phyloP scores from a whole-genome alignment of 495 filamentous ascomycete genomes.

The Neurospora sp. region DNA sequence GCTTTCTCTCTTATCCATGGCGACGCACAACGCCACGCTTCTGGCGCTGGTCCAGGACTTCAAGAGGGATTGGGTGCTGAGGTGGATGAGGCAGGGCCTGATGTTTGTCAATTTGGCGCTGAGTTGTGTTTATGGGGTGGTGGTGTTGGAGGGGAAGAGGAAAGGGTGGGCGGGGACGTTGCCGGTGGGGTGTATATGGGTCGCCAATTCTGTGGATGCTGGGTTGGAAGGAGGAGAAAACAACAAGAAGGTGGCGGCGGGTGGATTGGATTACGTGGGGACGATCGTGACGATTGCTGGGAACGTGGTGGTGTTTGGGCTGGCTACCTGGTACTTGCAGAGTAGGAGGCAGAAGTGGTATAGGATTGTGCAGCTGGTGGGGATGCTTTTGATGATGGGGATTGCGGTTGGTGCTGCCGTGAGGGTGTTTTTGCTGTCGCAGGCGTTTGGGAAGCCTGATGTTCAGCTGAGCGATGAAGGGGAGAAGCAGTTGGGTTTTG shows the following conservation, averaged over 20 bases:
- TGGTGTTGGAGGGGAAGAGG: conserved; percentile 36
- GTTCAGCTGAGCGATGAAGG: conserved; percentile 33
- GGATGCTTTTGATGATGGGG: conserved; percentile 36
- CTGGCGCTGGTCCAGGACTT: conserved; percentile 49
- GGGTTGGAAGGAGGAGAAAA: neutral
- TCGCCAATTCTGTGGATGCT: neutral
- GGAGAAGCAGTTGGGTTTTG: conserved; percentile 49
- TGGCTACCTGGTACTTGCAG: conserved; percentile 48
- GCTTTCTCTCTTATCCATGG: conserved; percentile 46
- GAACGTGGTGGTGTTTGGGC: conserved; percentile 38
- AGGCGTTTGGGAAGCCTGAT: conserved; percentile 39
- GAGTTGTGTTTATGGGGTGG: conserved; percentile 37
- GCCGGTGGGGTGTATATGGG: conserved; percentile 46
- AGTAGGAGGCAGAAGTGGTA: conserved; percentile 33
- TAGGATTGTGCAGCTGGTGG: conserved; percentile 34
- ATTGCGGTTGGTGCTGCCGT: conserved; percentile 40
- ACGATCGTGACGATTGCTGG: conserved; percentile 44
- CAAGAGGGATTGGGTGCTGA: conserved; percentile 49
- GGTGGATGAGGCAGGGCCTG: conserved; percentile 48
- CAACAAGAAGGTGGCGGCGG: conserved; percentile 18
- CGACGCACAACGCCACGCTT: conserved; percentile 46
- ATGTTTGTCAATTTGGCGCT: conserved; percentile 50
- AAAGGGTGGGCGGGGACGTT: conserved; percentile 36
- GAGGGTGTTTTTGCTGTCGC: conserved; percentile 37
- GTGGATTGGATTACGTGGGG: conserved; percentile 33